Base-by-base conservation (phyloP, 805 yeast species). In the Clavispora vitiphila region DNA sequence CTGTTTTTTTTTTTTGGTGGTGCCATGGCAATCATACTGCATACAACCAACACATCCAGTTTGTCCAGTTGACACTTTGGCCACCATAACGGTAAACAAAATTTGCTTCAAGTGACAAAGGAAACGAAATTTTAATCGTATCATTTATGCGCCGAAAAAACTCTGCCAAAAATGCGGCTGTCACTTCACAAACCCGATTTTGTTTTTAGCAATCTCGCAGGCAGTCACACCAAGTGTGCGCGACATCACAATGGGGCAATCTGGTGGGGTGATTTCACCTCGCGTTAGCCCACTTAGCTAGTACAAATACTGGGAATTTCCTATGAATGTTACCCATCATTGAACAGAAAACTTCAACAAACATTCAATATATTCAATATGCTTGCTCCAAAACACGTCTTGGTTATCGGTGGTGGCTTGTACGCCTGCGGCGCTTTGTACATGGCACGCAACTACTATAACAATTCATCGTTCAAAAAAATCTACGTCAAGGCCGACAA, bases 361-460 rank as follows among this genome's bases (percentile, higher is more conserved):
- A 38, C 37, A 32, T 34, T 37, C 37, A 30, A 24, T 26, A 19
- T 23, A 41, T 18, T 31, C 37, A 26, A 24, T 19, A 42, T 41
- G 46, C 24, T 41, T 16, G 34, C 43, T 12, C 48, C 49, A 9
- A 41, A 29, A 51, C 54, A 49, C 51, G 69, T 69, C 8, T 54
- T 67, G 21, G 27, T 56, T 8, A 44, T 55, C 23, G 71, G 72
- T 23, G 68, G 68, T 30, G 41, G 47, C 20, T 53, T 50, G 26
- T 65, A 67, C 45, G 67, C 64, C 5, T 37, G 56, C 15, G 67
- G 64, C 9, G 69, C 54, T 3, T 43, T 53, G 34, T 64, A 52
- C 48, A 69, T 67, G 72, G 43, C 54, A 18, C 59, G 46, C 12
- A 47, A 53, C 43, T 67, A 64, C 55, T 66, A 59, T 52, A 38